phyloP scores from a whole-genome alignment of 495 filamentous ascomycete species.

The Xeromyces bisporus region DNA sequence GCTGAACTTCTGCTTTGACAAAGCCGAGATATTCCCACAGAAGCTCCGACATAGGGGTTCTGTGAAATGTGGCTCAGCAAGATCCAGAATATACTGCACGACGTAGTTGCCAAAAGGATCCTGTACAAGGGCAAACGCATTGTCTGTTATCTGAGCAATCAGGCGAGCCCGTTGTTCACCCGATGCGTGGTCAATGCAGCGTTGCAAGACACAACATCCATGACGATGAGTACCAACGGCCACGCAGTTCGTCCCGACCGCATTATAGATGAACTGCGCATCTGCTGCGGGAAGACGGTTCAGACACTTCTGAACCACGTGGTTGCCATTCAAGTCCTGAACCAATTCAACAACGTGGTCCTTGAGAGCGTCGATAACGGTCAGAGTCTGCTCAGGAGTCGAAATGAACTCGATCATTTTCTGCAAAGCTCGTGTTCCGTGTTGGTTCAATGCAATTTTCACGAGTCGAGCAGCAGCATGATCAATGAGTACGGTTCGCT shows the following conservation, averaged over 20 bases:
- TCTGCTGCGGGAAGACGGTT: constrained; percentile 72
- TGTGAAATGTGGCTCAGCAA: constrained; percentile 66
- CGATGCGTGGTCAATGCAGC: constrained; percentile 93
- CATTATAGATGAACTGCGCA: constrained; percentile 90
- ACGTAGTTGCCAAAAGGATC: constrained; percentile 98
- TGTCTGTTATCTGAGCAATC: constrained; percentile 65
- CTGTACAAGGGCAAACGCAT: constrained; percentile 70
- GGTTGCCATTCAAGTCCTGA: constrained; percentile 93
- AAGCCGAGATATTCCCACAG: constrained; percentile 46
- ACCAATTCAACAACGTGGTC: constrained; percentile 78
- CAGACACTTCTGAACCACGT: constrained; percentile 97
- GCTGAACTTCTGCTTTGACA: constrained; percentile 97
- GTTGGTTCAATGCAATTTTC: constrained; percentile 84
- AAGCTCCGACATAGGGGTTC: constrained; percentile 69
- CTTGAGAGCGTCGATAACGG: constrained; percentile 63
- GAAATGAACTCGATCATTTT: constrained; percentile 98
- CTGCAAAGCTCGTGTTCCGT: constrained; percentile 88
- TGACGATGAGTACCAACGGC: constrained; percentile 93
- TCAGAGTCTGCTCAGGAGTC: constrained; percentile 56
- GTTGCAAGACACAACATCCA: constrained; percentile 93
- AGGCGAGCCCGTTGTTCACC: constrained; percentile 76
- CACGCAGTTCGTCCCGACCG: constrained; percentile 71
- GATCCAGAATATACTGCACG: constrained; percentile 92
- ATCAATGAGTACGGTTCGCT: constrained; percentile 80
- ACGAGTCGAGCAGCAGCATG: constrained; percentile 76